These are phyloP conservation scores for Paragyromitra xinjiangensis DNA, from an alignment of 495 filamentous ascomycete species.

Conservation along the genomic window DNA sequence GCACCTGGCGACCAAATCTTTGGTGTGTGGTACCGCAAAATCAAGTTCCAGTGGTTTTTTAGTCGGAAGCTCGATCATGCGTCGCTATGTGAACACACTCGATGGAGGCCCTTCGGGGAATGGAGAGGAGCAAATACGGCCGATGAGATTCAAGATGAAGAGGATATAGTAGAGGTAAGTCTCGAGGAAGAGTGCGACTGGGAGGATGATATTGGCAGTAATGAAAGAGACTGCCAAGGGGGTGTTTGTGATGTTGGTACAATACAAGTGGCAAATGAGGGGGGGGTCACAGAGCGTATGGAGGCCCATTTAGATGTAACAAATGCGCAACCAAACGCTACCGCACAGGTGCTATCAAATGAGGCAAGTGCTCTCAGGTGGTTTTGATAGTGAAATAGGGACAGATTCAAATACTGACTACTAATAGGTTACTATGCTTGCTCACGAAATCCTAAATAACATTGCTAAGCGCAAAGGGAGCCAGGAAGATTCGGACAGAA, in stretches of 20 bases:
- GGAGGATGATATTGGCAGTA: conserved; percentile 4
- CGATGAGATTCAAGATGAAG: conserved; percentile 9
- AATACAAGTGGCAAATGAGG: too few relatives aligned
- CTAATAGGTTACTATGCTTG: too few relatives aligned
- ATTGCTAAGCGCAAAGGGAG: too few relatives aligned
- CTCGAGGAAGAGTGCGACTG: conserved; percentile 11
- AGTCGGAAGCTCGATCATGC: conserved; percentile 4
- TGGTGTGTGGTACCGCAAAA: conserved; percentile 38
- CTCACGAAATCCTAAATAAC: too few relatives aligned
- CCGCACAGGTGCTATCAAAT: too few relatives aligned
- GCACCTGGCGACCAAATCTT: conserved; percentile 24
- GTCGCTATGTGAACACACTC: conserved; percentile 5
- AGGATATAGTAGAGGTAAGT: conserved; percentile 12
- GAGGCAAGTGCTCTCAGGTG: too few relatives aligned
- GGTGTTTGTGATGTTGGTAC: background rate
- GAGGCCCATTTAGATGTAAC: too few relatives aligned
- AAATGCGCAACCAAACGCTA: too few relatives aligned
- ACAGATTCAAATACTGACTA: too few relatives aligned
- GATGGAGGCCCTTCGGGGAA: conserved; percentile 20
- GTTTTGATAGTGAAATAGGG: too few relatives aligned
- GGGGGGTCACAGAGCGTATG: too few relatives aligned
- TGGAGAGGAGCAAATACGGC: background rate
- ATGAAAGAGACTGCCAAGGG: background rate
- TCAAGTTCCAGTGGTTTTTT: conserved; percentile 27
- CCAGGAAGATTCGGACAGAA: too few relatives aligned